Percentiles rank a stretch among this genome's conserved stretches.
Conservation (phyloP, 441 rosid species). For the Metrosideros polymorpha region DNA sequence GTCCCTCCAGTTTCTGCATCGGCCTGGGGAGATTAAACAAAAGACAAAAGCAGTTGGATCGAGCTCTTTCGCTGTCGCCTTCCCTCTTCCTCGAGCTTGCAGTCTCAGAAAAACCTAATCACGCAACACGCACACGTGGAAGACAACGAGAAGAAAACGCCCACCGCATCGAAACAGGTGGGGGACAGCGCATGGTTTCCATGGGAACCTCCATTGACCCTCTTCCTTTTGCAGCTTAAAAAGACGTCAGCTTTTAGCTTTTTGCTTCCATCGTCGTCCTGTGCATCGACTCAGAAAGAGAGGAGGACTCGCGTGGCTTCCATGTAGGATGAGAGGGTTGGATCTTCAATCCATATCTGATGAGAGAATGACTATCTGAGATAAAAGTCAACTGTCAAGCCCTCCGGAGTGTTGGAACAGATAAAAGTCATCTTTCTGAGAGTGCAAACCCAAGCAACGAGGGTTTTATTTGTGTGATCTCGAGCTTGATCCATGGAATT, state of each 20-base stretch:
- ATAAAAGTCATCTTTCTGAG: neutral
- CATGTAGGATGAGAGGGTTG: neutral
- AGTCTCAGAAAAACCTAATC: neutral
- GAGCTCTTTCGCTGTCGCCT: neutral
- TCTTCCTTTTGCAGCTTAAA: neutral
- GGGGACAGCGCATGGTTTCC: too few relatives aligned
- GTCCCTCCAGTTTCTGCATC: neutral
- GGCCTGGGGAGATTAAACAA: neutral
- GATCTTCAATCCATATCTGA: neutral
- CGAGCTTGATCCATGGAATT: neutral
- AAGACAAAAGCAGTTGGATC: neutral
- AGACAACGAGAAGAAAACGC: neutral
- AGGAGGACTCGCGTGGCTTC: neutral
- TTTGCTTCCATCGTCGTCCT: neutral
- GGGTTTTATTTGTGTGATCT: neutral
- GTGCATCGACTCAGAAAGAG: neutral
- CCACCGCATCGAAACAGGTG: neutral
- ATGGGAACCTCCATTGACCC: neutral
- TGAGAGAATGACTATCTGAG: neutral
- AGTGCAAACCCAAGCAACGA: neutral
- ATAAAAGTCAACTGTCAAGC: neutral
- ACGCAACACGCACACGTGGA: neutral
- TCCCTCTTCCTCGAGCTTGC: neutral
- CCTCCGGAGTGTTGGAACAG: neutral
- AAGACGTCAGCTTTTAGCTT: neutral